phyloP scores from a whole-genome alignment of 495 filamentous ascomycete genomes.

The Cercophora sp. region DNA sequence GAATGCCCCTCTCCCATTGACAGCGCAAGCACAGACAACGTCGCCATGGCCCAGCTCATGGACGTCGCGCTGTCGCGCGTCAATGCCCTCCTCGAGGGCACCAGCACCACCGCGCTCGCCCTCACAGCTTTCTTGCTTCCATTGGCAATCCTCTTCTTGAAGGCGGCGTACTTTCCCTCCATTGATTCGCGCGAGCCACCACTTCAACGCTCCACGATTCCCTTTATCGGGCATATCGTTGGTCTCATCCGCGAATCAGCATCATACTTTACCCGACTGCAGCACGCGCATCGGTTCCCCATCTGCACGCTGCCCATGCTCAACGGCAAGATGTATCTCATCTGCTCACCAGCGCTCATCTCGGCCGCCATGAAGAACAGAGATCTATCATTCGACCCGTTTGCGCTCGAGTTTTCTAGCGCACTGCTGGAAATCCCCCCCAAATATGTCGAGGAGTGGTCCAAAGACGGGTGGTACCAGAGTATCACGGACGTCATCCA shows the following conservation, averaged over 20 bases:
- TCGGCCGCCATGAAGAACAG: conserved; percentile 12
- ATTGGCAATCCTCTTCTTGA: not conserved
- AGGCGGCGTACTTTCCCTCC: conserved; percentile 8
- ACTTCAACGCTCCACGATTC: conserved; percentile 12
- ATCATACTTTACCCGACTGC: conserved; percentile 13
- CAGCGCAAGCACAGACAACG: no score
- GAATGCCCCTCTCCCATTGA: no score
- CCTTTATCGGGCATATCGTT: conserved; percentile 21
- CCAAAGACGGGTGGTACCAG: conserved; percentile 4
- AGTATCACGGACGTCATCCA: not conserved
- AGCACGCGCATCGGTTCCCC: conserved; percentile 20
- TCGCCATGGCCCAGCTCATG: no score
- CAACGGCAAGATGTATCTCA: conserved; percentile 17
- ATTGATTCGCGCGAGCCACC: conserved; percentile 22
- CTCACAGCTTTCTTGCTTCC: no score
- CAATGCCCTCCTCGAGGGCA: no score
- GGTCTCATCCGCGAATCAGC: conserved; percentile 3
- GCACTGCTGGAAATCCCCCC: not conserved
- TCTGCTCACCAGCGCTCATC: conserved; percentile 14
- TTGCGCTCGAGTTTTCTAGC: conserved; percentile 7
- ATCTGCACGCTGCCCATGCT: conserved; percentile 38
- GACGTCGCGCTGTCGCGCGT: no score
- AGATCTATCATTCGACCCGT: conserved; percentile 12
- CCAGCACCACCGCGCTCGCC: no score
- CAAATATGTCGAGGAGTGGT: not conserved